Conservation (phyloP, 2,329 filamentous ascomycete species). For the Fusarium lateritium region DNA sequence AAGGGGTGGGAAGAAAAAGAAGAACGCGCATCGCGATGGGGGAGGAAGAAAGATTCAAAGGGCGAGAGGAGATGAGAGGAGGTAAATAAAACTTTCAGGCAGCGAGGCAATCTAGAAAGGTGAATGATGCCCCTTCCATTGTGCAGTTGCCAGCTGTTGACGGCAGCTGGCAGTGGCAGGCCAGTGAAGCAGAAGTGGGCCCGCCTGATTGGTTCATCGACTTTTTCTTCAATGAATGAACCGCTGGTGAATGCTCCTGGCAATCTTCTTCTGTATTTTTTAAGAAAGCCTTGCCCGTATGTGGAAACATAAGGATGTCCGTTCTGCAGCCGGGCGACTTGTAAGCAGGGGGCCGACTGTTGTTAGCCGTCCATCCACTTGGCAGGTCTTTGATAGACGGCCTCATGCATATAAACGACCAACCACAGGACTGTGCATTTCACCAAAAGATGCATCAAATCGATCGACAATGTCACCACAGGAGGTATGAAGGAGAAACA, state of each 20-base stretch:
- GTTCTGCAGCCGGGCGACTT: slow-evolving; percentile 13
- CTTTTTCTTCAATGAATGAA: background rate
- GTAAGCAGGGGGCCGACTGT: slow-evolving; percentile 13
- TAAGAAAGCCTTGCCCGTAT: background rate
- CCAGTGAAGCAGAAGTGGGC: background rate
- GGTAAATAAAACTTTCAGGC: background rate
- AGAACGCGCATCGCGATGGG: slow-evolving; percentile 1
- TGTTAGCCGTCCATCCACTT: slow-evolving; percentile 6
- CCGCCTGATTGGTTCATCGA: background rate
- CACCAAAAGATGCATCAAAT: background rate
- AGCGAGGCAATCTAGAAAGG: background rate
- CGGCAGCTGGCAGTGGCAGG: slow-evolving; percentile 17
- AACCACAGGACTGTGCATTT: background rate
- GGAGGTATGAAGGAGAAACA: background rate
- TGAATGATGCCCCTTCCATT: background rate
- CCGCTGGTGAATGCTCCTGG: background rate
- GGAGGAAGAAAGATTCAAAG: background rate
- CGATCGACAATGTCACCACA: too few species aligned
- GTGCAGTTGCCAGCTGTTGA: slow-evolving; percentile 16
- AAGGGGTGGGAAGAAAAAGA: background rate
- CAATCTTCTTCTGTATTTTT: background rate
- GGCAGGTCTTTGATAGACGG: slow-evolving; percentile 4
- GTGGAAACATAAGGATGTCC: background rate
- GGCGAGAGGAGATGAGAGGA: background rate
- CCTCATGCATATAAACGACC: slow-evolving; percentile 8